Conservation (phyloP, 1,284 basidiomycete species). For the Microbotryum intermedium region DNA sequence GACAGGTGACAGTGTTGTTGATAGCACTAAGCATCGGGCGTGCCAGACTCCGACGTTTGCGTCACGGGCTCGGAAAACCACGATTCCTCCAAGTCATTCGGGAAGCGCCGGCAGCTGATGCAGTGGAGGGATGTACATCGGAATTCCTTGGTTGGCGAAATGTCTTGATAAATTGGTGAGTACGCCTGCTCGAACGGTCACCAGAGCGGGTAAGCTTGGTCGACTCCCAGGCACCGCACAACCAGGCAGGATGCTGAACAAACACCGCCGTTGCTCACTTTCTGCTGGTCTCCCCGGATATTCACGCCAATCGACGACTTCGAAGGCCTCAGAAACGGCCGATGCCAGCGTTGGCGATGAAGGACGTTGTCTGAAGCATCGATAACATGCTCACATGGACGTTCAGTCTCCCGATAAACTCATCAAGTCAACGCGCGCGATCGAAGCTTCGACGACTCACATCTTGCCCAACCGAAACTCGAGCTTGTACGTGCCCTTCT, state of each 20-base stretch:
- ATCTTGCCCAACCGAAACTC: slow-evolving; percentile 64
- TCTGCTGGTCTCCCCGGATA: slow-evolving; percentile 53
- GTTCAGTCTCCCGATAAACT: slow-evolving; percentile 2
- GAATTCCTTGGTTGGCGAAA: slow-evolving; percentile 66
- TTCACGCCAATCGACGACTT: slow-evolving; percentile 58
- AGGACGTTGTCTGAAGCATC: slow-evolving; percentile 3
- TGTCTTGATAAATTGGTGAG: slow-evolving; percentile 50
- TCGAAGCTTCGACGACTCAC: slow-evolving; percentile 46
- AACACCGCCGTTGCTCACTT: slow-evolving; percentile 1
- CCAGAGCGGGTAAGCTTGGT: background rate
- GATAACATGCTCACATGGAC: slow-evolving; percentile 4
- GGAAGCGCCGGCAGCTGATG: background rate
- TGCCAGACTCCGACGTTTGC: no score
- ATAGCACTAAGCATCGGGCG: no score
- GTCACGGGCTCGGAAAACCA: background rate
- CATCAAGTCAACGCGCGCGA: background rate
- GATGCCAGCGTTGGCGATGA: slow-evolving; percentile 49
- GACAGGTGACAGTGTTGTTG: no score
- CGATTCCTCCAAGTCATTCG: background rate
- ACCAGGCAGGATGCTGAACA: no score
- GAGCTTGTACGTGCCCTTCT: slow-evolving; percentile 64
- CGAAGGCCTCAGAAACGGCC: slow-evolving; percentile 61
- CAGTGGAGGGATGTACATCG: slow-evolving; percentile 48
- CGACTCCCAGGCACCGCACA: no score
- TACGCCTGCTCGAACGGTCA: slow-evolving; percentile 24